Base-by-base conservation (phyloP, 2,329 filamentous ascomycete species). In the Talaromyces rugulosus region DNA sequence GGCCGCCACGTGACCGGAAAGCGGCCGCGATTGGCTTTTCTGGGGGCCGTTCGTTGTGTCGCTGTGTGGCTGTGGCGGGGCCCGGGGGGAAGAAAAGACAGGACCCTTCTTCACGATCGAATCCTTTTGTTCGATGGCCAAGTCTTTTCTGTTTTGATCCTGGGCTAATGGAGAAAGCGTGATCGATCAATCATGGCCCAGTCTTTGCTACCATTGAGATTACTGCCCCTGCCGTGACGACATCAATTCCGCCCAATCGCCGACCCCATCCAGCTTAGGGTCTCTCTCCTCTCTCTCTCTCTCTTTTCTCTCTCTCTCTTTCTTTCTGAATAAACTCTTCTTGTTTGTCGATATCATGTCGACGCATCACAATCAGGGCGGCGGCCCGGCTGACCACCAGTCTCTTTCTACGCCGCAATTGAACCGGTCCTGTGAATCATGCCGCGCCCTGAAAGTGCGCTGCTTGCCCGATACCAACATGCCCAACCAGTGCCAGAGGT, bases 341-440 rank as follows among this genome's bases (percentile, higher is more conserved):
- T 47, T 27, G 44, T n/a, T n/a, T 9, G n/a, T 18, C 44, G 18
- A 27, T 11, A 47, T 59, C 52, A 74, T 74, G 72, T 69, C 70
- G 61, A 65, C 69, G 55, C 64, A 64, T 16, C 68, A 71, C 58
- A 58, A 66, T 61, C 66, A 65, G 56, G 68, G 70, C 57, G 59
- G 63, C 56, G 62, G 63, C 56, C 55, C 58, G 50, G 54, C 51
- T n/a, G 69, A 69, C 56, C 64, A 68, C 59, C 62, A 67, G 3
- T 42, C 54, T n/a, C 53, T 63, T 57, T 67, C 69, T 51, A 51
- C 69, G 44, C 70, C 66, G 59, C 73, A 74, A 63, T 63, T 75
- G 33, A 75, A 75, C 56, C 67, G 73, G 50, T 75, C 73, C 8
- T 75, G 73, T 58, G 73, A 75, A 67, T 74, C 73, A 6, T 75